A percentile compares a stretch with the other conserved stretches of the same genome.
Evolutionary conservation across 306 rosid species (phyloP).

Genomic region (Acacia crassicarpa): DNA sequence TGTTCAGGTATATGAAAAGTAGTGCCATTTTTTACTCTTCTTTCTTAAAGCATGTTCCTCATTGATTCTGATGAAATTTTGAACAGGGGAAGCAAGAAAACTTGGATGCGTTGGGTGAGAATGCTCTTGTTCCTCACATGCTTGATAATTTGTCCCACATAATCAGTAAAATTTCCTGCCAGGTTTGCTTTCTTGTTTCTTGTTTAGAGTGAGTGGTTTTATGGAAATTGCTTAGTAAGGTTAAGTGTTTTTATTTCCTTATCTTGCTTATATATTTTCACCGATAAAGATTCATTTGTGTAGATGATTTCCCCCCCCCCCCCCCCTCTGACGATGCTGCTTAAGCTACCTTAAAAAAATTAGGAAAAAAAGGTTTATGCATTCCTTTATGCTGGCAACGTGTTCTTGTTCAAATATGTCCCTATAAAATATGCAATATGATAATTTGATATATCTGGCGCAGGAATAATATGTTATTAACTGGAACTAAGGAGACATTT

Average conservation of each 20-base stretch:
- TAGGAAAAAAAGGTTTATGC: neutral
- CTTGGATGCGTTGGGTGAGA: constrained; percentile 31
- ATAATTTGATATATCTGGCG: neutral
- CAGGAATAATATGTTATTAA: neutral
- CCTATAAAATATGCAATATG: neutral
- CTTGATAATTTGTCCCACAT: constrained; percentile 42
- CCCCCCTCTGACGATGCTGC: neutral
- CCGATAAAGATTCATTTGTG: neutral
- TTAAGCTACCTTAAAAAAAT: neutral
- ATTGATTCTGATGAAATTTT: neutral
- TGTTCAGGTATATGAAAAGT: constrained; percentile 26
- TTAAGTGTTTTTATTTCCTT: neutral
- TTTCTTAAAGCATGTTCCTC: neutral
- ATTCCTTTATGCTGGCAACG: neutral
- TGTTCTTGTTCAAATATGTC: neutral
- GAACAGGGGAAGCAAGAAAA: constrained; percentile 37
- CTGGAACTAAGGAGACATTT: neutral
- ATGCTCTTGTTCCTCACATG: constrained; percentile 28
- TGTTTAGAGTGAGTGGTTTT: neutral
- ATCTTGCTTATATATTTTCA: neutral
- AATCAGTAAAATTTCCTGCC: constrained; percentile 53
- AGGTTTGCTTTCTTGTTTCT: constrained; percentile 41
- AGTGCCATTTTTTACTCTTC: neutral
- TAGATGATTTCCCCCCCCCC: too few relatives aligned
- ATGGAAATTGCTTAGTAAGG: neutral